Conservation (phyloP, 164 flowering plant species). For the Amborella trichopoda region DNA sequence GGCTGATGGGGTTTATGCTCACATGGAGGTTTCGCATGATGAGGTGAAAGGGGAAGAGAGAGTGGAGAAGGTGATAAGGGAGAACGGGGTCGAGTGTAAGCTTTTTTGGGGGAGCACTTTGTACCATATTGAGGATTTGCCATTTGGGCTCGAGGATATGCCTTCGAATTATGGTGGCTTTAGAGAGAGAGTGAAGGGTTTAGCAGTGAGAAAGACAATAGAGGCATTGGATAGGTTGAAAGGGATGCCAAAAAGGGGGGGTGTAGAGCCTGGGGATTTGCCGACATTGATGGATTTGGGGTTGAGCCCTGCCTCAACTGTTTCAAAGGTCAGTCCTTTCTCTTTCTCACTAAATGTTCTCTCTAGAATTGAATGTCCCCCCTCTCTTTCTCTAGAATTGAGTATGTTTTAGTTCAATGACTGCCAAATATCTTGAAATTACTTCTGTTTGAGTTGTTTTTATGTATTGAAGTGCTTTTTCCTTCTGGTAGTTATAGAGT, state of each 20-base stretch:
- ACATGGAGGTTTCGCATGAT: conserved; percentile 65
- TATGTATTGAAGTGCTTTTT: no score
- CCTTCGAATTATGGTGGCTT: conserved; percentile 79
- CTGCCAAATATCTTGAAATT: no score
- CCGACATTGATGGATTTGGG: conserved; percentile 80
- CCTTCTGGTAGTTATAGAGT: no score
- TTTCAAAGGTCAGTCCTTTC: neutral
- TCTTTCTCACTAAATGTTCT: neutral
- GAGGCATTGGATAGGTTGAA: conserved; percentile 66
- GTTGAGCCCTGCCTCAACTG: conserved; percentile 34
- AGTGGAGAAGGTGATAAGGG: conserved; percentile 67
- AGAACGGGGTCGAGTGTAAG: conserved; percentile 83
- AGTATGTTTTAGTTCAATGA: no score
- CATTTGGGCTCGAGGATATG: conserved; percentile 78
- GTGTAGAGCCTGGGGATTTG: conserved; percentile 81
- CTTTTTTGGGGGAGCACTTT: conserved; percentile 97
- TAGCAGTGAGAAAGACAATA: conserved; percentile 70
- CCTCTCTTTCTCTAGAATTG: neutral
- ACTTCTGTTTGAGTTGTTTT: no score
- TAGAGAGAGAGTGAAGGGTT: conserved; percentile 60
- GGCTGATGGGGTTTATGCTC: conserved; percentile 78
- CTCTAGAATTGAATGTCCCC: neutral
- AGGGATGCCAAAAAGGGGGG: conserved; percentile 67
- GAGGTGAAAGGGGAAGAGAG: conserved; percentile 74
- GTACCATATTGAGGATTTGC: conserved; percentile 85